A percentile compares a stretch with the other conserved stretches of the same genome.
Conservation (phyloP, 768 basidiomycete genomes). For the Galerina sulciceps region DNA sequence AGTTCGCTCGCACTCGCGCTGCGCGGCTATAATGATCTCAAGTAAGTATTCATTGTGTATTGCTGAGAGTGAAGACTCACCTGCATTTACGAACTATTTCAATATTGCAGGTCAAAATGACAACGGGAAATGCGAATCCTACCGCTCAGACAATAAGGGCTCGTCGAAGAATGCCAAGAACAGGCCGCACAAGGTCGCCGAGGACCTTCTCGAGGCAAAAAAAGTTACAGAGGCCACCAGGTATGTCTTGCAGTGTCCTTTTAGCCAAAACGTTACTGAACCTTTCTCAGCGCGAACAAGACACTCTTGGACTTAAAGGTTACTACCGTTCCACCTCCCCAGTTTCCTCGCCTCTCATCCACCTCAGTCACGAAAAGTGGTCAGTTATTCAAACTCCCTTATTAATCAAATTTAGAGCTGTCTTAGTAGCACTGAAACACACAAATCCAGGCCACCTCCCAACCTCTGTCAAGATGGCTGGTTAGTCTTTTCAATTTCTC, state of each 20-base stretch:
- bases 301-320: background rate
- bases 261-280: slow-evolving; percentile 14
- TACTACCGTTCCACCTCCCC: background rate
- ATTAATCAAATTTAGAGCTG: too few relatives aligned
- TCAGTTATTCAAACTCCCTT: too few relatives aligned
- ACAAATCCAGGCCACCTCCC: too few relatives aligned
- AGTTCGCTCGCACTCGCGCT: too few relatives aligned
- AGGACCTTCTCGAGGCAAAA: background rate
- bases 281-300: slow-evolving; percentile 4
- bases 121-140: background rate
- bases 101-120: too few relatives aligned
- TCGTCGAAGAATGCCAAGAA: background rate
- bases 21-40: too few relatives aligned
- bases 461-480: too few relatives aligned
- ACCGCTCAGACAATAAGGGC: background rate
- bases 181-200: background rate
- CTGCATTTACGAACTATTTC: too few relatives aligned
- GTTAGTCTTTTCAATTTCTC: too few relatives aligned
- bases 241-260: background rate
- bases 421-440: too few relatives aligned
- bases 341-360: background rate
- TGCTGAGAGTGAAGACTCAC: too few relatives aligned
- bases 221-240: background rate
- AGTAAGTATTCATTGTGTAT: too few relatives aligned
- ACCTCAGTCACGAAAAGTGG: background rate